Evolutionary conservation across 805 yeast species (phyloP), one percentile per base, ranked within the genome.

Genomic region (Wickerhamiella sergipiensis): DNA sequence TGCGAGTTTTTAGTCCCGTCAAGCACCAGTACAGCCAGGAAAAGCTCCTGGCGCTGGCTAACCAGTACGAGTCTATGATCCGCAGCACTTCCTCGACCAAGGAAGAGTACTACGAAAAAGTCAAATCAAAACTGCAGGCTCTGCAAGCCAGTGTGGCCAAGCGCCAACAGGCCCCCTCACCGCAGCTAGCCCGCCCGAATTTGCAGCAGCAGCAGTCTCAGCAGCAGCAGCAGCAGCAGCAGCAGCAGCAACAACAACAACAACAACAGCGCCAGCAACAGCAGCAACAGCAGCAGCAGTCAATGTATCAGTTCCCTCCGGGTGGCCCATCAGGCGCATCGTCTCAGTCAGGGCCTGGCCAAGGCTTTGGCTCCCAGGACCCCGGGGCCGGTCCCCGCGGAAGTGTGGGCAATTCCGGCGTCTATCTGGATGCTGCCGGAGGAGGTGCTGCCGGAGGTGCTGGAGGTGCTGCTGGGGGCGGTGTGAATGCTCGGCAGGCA

Each of bases 1-100:
- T 59, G 15, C 49, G 45, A n/a, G 52, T 50, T 9, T 48, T 62
- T 50, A 50, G 49, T 18, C 60, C 57, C 24, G 54, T 62, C 52
- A 58, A 60, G 38, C 52, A 56, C 43, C 48, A 55, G 47, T 58
- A 57, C 49, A 63, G 66, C 19, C 60, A 59, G 45, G 67, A 63
- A 29, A 60, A 63, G 40, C 55, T 66, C 24, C 50, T 62, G 7
- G 54, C 45, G 19, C 49, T 63, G 42, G 71, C 70, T 1, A 65
- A 57, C 47, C 58, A 61, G 46, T 62, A 60, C 50, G 71, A 67
- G 46, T 55, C 53, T 29, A 47, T 51, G 24, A 62, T 64, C 22
- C 66, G 56, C 55, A 54, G 50, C 38, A 53, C 58, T 24, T 59
- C 69, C 38, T 48, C 46, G 18, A 55, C 66, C 43, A 63, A 59